phyloP scores from a whole-genome alignment of 129 eudicot species.

The Escallonia herrerae region DNA sequence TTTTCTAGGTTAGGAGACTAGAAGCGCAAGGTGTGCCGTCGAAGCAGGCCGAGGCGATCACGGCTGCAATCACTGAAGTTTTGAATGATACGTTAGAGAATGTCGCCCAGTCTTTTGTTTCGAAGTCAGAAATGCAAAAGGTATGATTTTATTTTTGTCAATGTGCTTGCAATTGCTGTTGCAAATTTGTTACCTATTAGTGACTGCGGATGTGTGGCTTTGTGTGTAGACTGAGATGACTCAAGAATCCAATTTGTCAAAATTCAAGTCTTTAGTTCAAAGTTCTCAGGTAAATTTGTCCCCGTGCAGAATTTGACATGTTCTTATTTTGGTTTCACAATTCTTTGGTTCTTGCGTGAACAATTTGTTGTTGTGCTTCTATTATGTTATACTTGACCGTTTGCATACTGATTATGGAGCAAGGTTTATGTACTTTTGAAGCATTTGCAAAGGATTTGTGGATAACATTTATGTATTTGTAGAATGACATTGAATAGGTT shows the following conservation, averaged over 20 bases:
- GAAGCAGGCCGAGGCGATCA: conserved; percentile 85
- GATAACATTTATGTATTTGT: too few species aligned
- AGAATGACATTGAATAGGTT: too few species aligned
- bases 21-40: conserved; percentile 87
- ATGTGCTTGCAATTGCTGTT: neutral
- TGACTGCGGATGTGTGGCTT: neutral
- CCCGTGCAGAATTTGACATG: too few species aligned
- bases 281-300: conserved; percentile 73
- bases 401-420: too few species aligned
- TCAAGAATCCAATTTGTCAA: conserved; percentile 79
- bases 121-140: conserved; percentile 73
- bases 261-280: conserved; percentile 77
- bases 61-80: conserved; percentile 69
- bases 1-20: conserved; percentile 68
- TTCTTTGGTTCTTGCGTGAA: too few species aligned
- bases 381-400: too few species aligned
- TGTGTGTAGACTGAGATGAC: conserved; percentile 73
- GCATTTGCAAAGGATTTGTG: too few species aligned
- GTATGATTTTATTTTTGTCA: conserved; percentile 19
- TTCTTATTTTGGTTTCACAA: too few species aligned
- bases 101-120: conserved; percentile 74
- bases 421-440: too few species aligned
- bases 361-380: too few species aligned
- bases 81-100: conserved; percentile 76
- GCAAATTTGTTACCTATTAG: neutral